Evolutionary conservation across 1,139 yeast genomes (phyloP), one percentile per base, ranked within the genome.

Genomic region (Yamadazyma triangularis): DNA sequence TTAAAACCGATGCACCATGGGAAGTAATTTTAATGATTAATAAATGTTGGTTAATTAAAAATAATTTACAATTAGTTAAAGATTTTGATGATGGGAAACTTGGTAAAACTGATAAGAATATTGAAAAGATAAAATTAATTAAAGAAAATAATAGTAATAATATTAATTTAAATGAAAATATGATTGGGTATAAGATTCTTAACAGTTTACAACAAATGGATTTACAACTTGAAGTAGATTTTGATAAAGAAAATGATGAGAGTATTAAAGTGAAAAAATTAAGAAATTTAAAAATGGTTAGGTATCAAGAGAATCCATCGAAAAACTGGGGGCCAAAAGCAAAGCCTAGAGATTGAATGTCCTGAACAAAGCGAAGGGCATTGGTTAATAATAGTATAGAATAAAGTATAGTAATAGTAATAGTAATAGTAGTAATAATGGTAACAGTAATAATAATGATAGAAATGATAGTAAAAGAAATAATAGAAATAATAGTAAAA

Each of bases 311-410:
- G 50, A 89, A 89, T 52, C 98, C 98, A 9, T 7, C 20, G 8
- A 86, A 83, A 56, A 81, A 85, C 53, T 91, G 98, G 98, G 98
- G 98, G 0, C 98, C 96, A 23, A 86, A 84, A 60, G 77, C 94
- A 4, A 76, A 80, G 47, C 91, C 91, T 18, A 18, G 20, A 18
- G 20, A 18, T 18, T 18, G 9, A 18, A n/a, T n/a, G n/a, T n/a
- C n/a, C n/a, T n/a, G n/a, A n/a, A n/a, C n/a, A n/a, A n/a, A n/a
- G n/a, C n/a, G n/a, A n/a, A n/a, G n/a, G n/a, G n/a, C n/a, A n/a
- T n/a, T n/a, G n/a, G n/a, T n/a, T n/a, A n/a, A n/a, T n/a, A n/a
- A n/a, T n/a, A n/a, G n/a, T n/a, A n/a, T n/a, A n/a, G n/a, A n/a
- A n/a, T n/a, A n/a, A n/a, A n/a, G n/a, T n/a, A n/a, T n/a, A n/a